These are phyloP conservation scores for Yarrowia sp. DNA, from an alignment of 805 yeast species.

Conservation along the genomic window DNA sequence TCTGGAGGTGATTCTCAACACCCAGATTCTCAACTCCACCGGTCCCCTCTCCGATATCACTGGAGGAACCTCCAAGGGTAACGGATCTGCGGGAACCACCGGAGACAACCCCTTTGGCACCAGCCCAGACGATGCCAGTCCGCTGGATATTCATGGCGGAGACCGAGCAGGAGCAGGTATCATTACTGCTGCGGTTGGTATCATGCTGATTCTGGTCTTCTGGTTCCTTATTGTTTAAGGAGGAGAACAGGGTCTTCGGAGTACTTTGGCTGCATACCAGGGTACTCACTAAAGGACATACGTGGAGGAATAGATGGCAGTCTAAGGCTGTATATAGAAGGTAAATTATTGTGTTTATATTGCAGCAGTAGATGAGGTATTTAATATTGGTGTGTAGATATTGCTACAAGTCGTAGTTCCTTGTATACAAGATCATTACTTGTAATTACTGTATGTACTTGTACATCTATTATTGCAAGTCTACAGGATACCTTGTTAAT, in stretches of 20 bases:
- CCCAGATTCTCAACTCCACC: conserved; percentile 46
- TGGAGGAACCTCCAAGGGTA: conserved; percentile 77
- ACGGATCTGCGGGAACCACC: conserved; percentile 69
- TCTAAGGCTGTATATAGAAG: conserved; percentile 31
- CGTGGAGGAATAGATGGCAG: conserved; percentile 24
- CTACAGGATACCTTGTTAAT: too few relatives aligned
- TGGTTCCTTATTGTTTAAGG: conserved; percentile 69
- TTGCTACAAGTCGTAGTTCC: too few relatives aligned
- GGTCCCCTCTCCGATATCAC: conserved; percentile 66
- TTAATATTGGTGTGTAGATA: too few relatives aligned
- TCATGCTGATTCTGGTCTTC: conserved; percentile 62
- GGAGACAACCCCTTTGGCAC: conserved; percentile 33
- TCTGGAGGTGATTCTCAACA: conserved; percentile 63
- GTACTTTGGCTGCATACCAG: conserved; percentile 1
- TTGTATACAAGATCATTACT: too few relatives aligned
- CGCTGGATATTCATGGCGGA: conserved; percentile 57
- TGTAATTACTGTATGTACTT: too few relatives aligned
- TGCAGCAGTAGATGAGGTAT: background rate
- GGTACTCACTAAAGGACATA: background rate
- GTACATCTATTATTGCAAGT: too few relatives aligned
- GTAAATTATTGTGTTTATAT: conserved; percentile 24
- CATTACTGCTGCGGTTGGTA: conserved; percentile 76
- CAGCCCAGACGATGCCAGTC: conserved; percentile 14
- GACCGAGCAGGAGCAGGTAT: conserved; percentile 93
- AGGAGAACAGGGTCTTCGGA: background rate